These are phyloP conservation scores for Globisporangium parvum DNA, from an alignment of 352 stramenopile genomes.

Conservation along the genomic window DNA sequence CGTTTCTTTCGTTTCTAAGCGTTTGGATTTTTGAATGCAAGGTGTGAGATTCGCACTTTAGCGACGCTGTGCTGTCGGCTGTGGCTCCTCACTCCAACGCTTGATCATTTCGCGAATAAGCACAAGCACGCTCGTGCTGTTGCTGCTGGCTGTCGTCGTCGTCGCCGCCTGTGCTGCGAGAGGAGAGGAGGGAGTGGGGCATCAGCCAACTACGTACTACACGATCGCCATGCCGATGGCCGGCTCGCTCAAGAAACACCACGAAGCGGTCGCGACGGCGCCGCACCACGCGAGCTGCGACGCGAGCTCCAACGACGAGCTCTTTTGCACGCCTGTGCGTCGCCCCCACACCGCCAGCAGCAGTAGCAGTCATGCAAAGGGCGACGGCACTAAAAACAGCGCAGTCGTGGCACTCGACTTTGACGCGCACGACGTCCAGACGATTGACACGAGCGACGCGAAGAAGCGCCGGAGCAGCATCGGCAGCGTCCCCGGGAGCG, in stretches of 20 bases:
- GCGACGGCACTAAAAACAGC: slow-evolving; percentile 11
- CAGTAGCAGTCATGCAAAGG: neutral
- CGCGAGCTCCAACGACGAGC: neutral
- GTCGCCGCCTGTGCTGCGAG: neutral
- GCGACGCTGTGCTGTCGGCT: neutral
- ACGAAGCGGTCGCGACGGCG: slow-evolving; percentile 4
- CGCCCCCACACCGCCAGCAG: neutral
- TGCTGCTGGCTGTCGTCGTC: neutral
- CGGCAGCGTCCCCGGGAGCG: slow-evolving; percentile 7
- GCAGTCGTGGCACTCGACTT: slow-evolving; percentile 3
- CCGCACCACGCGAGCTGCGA: neutral
- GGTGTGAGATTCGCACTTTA: slow-evolving; percentile 6
- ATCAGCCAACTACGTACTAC: neutral
- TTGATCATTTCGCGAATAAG: neutral
- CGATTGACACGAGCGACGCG: slow-evolving; percentile 5
- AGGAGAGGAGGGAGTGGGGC: neutral
- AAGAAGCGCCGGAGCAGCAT: slow-evolving; percentile 14
- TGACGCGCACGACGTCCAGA: slow-evolving; percentile 9
- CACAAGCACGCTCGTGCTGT: too few relatives aligned
- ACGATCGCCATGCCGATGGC: slow-evolving; percentile 15
- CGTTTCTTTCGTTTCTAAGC: neutral
- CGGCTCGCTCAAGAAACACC: slow-evolving; percentile 13
- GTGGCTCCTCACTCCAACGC: neutral
- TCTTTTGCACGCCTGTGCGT: slow-evolving; percentile 13
- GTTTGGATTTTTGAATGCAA: slow-evolving; percentile 12